These are phyloP conservation scores for Hortiboletus flavorubellus DNA, from an alignment of 768 basidiomycete genomes.

Conservation along the genomic window DNA sequence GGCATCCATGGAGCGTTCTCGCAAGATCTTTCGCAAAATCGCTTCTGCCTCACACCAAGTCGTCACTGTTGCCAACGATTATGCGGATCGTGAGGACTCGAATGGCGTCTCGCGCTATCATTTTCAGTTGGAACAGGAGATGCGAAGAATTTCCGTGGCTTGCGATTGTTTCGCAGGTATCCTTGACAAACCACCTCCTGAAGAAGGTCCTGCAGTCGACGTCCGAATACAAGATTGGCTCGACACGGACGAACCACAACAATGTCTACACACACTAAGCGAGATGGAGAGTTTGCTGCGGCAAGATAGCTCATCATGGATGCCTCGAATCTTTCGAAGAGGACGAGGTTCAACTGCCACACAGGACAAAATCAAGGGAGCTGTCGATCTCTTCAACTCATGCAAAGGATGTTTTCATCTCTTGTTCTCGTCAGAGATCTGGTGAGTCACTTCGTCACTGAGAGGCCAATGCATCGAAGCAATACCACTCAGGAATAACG, in stretches of 20 bases:
- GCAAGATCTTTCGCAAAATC: background rate
- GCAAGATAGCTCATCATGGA: background rate
- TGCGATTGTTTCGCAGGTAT: background rate
- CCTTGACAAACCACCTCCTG: background rate
- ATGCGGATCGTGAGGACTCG: background rate
- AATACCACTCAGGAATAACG: background rate
- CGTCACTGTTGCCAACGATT: background rate
- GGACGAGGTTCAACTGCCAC: background rate
- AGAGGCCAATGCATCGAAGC: background rate
- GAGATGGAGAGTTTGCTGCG: background rate
- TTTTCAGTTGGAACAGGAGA: background rate
- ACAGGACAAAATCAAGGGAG: background rate
- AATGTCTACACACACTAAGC: background rate
- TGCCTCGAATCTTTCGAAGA: background rate
- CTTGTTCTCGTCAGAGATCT: slow-evolving; percentile 1
- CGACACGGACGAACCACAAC: background rate
- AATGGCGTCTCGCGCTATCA: background rate
- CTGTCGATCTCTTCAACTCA: background rate
- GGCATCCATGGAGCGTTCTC: background rate
- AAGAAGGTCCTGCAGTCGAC: background rate
- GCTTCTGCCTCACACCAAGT: background rate
- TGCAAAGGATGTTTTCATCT: background rate
- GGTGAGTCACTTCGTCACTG: background rate
- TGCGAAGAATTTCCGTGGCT: background rate
- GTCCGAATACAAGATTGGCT: background rate